phyloP scores from a whole-genome alignment of 306 rosid genomes.

The Rosa rugosa region DNA sequence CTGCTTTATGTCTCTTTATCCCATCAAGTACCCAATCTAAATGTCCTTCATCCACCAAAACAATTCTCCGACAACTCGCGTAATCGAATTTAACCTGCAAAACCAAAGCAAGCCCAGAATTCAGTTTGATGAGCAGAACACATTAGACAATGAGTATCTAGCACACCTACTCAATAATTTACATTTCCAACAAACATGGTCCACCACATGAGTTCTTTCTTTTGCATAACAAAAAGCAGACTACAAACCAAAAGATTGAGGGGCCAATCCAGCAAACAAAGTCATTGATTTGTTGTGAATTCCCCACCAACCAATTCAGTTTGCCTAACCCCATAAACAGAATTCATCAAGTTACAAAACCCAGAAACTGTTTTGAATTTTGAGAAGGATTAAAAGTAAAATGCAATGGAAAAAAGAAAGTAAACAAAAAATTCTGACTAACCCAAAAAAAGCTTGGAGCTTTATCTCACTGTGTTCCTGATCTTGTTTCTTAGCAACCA shows the following conservation, averaged over 20 bases:
- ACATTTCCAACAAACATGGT: not conserved
- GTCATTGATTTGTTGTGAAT: not conserved
- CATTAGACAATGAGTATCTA: not conserved
- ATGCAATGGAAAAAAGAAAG: slow-evolving; percentile 2
- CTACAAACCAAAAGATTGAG: not conserved
- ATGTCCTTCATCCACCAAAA: slow-evolving; percentile 4
- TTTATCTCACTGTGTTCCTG: slow-evolving; percentile 2
- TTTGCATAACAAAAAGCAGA: slow-evolving; percentile 7
- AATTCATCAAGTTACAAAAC: slow-evolving; percentile 1
- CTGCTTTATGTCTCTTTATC: slow-evolving; percentile 30
- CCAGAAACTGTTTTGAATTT: slow-evolving; percentile 9
- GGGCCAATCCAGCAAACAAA: slow-evolving; percentile 13
- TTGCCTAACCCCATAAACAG: not conserved
- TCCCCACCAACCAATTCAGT: not conserved
- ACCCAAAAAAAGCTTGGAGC: not conserved
- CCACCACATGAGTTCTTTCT: not conserved
- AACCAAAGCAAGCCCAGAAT: slow-evolving; percentile 16
- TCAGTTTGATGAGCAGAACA: slow-evolving; percentile 4
- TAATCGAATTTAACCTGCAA: slow-evolving; percentile 19
- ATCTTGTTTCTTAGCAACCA: slow-evolving; percentile 6
- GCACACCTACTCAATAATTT: slow-evolving; percentile 15
- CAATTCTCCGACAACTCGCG: not conserved
- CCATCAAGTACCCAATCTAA: slow-evolving; percentile 21
- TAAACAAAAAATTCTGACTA: not conserved
- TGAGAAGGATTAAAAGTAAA: not conserved